Evolutionary conservation across 495 filamentous ascomycete genomes (phyloP), one percentile per base, ranked within the genome.

Genomic region (Chlorociboria aeruginascens): DNA sequence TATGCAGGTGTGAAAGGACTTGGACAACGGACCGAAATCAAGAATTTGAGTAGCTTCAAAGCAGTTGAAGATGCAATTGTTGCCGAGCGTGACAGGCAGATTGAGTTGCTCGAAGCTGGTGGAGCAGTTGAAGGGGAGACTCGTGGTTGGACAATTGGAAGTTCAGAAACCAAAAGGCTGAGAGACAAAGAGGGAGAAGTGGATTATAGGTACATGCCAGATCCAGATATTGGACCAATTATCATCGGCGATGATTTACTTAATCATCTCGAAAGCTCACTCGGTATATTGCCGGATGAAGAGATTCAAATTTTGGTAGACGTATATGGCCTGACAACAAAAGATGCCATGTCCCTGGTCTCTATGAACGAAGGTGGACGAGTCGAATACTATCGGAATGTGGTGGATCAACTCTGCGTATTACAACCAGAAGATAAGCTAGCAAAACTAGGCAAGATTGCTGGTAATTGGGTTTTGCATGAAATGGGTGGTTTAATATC

Each of bases 191-290:
- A 98, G 59, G 93, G 92, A 35, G 89, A 95, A 57, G 87, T 97
- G 2, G 92, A 98, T 56, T 98, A 98, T 60, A 73, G 92, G 38
- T 98, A 97, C 62, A 97, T 98, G 93, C 92, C 92, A 1, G 92
- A 99, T 61, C 87, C 92, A 2, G 92, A 99, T 63, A 67, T 99
- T 8, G 74, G 74, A 0, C 86, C 93, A 0, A 69, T 99, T 8
- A 58, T 86, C 3, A 81, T 99, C 52, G 81, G 78, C 10, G 53
- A 74, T 35, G 80, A 85, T 38, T 67, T 96, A 6, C 65, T 95
- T 13, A 57, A 70, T 8, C 65, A 78, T 50, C 67, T 97, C 8
- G 62, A 58, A 7, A 51, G 64, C 3, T 77, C 64, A 0, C 66
- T 93, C 36, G 87, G 86, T 0, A 61, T 67, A 9, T 62, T 84